phyloP scores from a whole-genome alignment of 78 protist species.

The Polysphondylium violaceum region DNA sequence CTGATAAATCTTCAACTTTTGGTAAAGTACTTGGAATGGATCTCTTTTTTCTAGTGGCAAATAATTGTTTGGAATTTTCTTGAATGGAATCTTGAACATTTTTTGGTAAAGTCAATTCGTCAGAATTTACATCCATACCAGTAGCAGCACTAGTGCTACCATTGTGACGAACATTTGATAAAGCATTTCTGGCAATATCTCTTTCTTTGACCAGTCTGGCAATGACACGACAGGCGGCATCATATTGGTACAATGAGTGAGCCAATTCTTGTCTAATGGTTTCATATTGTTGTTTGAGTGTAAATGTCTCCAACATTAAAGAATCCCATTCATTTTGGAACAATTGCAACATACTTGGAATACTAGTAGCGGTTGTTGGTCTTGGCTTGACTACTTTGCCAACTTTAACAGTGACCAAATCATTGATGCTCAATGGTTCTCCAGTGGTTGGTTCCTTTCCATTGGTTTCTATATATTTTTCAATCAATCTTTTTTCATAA shows the following conservation, averaged over 20 bases:
- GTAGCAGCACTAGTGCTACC: background rate
- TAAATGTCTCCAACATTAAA: slow-evolving; percentile 92
- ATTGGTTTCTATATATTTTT: slow-evolving; percentile 86
- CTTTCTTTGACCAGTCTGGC: slow-evolving; percentile 96
- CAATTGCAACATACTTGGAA: slow-evolving; percentile 92
- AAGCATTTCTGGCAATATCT: slow-evolving; percentile 89
- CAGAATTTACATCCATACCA: slow-evolving; percentile 1
- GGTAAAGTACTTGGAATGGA: slow-evolving; percentile 39
- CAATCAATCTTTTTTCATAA: slow-evolving; percentile 93
- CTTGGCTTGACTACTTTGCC: slow-evolving; percentile 83
- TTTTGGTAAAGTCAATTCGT: background rate
- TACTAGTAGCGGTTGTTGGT: slow-evolving; percentile 83
- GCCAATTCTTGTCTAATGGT: slow-evolving; percentile 92
- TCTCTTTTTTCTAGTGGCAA: slow-evolving; percentile 82
- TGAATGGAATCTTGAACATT: background rate
- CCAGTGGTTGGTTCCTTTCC: slow-evolving; percentile 93
- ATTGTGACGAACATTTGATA: slow-evolving; percentile 18
- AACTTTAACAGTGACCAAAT: slow-evolving; percentile 84
- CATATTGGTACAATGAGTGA: slow-evolving; percentile 98
- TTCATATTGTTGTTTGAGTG: slow-evolving; percentile 93
- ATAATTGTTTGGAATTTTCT: slow-evolving; percentile 48
- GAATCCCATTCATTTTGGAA: slow-evolving; percentile 99
- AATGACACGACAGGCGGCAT: slow-evolving; percentile 99
- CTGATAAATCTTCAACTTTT: slow-evolving; percentile 11
- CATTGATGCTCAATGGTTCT: slow-evolving; percentile 81